Evolutionary conservation across 768 basidiomycete species (phyloP).

Genomic region (Suillus occidentalis): DNA sequence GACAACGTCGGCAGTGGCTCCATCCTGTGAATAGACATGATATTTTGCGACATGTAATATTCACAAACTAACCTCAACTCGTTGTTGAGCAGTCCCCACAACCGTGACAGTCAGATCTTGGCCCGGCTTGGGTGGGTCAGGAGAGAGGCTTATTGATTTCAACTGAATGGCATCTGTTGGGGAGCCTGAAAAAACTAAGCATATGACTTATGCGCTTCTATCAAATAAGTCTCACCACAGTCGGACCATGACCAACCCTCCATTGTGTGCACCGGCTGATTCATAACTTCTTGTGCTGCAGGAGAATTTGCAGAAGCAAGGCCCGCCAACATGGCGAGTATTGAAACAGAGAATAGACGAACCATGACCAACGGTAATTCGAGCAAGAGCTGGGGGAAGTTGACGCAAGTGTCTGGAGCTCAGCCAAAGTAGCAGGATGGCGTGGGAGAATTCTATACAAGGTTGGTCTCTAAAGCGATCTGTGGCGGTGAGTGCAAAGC

Average conservation of each 20-base stretch:
- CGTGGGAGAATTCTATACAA: slow-evolving; percentile 20
- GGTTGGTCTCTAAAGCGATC: background rate
- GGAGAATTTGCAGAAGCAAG: slow-evolving; percentile 23
- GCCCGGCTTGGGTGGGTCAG: slow-evolving; percentile 90
- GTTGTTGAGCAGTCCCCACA: slow-evolving; percentile 52
- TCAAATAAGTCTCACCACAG: slow-evolving; percentile 63
- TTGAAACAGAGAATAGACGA: slow-evolving; percentile 24
- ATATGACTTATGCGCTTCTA: slow-evolving; percentile 3
- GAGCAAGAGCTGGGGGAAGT: slow-evolving; percentile 7
- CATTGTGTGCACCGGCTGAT: slow-evolving; percentile 32
- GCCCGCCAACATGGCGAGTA: slow-evolving; percentile 29
- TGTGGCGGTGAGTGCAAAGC: background rate
- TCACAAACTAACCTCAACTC: slow-evolving; percentile 58
- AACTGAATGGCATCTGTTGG: slow-evolving; percentile 54
- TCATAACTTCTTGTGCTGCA: slow-evolving; percentile 31
- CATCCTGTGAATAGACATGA: slow-evolving; percentile 57
- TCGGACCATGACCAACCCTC: slow-evolving; percentile 64
- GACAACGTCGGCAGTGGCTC: slow-evolving; percentile 83
- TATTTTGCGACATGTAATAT: slow-evolving; percentile 1
- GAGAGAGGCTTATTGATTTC: slow-evolving; percentile 68
- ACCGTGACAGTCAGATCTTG: slow-evolving; percentile 85
- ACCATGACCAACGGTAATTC: slow-evolving; percentile 27
- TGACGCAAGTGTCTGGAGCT: slow-evolving; percentile 20
- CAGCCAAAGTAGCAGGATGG: slow-evolving; percentile 16
- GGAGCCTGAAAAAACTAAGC: slow-evolving; percentile 38